Percentiles rank a stretch among this genome's conserved stretches.
Conservation (phyloP, 2,329 filamentous ascomycete genomes). For the Phialocephala subalpina region DNA sequence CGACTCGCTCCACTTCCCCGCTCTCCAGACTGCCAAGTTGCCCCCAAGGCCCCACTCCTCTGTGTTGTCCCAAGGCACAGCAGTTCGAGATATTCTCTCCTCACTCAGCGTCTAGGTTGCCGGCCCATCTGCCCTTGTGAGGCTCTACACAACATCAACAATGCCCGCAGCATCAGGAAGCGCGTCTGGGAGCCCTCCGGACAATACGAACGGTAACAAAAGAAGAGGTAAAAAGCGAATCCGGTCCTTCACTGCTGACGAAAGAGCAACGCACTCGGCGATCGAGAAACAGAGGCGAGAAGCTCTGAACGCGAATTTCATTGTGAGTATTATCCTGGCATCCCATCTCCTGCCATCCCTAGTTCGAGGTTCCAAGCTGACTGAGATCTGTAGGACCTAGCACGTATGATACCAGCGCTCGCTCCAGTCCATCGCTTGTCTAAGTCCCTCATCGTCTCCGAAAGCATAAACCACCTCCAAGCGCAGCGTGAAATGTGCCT, state of each 20-base stretch:
- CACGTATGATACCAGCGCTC: slow-evolving; percentile 18
- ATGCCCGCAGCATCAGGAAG: slow-evolving; percentile 10
- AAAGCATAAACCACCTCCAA: slow-evolving; percentile 16
- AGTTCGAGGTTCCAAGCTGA: neutral
- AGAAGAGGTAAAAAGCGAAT: slow-evolving; percentile 16
- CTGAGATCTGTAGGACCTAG: slow-evolving; percentile 13
- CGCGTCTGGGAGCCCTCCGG: slow-evolving; percentile 1
- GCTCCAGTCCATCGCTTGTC: slow-evolving; percentile 12
- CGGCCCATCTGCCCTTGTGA: neutral
- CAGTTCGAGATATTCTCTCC: neutral
- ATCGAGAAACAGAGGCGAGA: slow-evolving; percentile 24
- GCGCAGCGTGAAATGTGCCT: slow-evolving; percentile 19
- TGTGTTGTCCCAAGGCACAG: neutral
- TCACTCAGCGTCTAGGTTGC: neutral
- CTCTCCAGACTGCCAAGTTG: neutral
- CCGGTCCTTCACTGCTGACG: slow-evolving; percentile 20
- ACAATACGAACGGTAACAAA: slow-evolving; percentile 9
- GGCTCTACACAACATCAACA: neutral
- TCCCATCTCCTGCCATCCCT: neutral
- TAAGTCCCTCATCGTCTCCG: slow-evolving; percentile 17
- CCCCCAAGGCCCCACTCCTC: neutral
- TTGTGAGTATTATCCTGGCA: slow-evolving; percentile 7
- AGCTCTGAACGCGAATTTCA: slow-evolving; percentile 10
- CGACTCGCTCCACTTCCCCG: slow-evolving; percentile 1
- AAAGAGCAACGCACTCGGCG: slow-evolving; percentile 14